phyloP scores from a whole-genome alignment of 2,329 filamentous ascomycete genomes.

The Fusarium ambrosium region DNA sequence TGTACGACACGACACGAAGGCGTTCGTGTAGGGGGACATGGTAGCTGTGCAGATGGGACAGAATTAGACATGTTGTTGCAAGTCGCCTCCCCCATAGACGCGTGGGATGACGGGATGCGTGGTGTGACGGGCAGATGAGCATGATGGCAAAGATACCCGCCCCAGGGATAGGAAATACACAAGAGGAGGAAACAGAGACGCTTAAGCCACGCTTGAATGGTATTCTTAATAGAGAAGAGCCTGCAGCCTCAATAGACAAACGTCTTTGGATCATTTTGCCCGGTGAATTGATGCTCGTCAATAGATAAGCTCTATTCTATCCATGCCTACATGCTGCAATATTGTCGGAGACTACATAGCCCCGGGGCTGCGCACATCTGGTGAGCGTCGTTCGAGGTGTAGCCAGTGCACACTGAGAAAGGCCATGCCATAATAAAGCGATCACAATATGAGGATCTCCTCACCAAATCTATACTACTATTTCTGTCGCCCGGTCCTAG shows the following conservation, averaged over 20 bases:
- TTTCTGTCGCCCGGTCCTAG: neutral
- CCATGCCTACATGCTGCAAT: too few species aligned
- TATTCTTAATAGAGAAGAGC: conserved; percentile 18
- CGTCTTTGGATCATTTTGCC: conserved; percentile 12
- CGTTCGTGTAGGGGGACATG: conserved; percentile 28
- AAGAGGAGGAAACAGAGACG: conserved; percentile 3
- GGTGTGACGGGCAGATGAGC: conserved; percentile 28
- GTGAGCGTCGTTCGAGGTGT: neutral
- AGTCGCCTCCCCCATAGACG: conserved; percentile 20
- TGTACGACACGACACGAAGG: conserved; percentile 18
- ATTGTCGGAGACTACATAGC: neutral
- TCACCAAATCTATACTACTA: neutral
- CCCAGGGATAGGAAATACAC: conserved; percentile 23
- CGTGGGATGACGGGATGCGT: conserved; percentile 20
- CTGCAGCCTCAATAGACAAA: conserved; percentile 26
- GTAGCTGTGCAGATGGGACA: conserved; percentile 9
- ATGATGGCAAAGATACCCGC: conserved; percentile 40
- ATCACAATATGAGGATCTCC: neutral
- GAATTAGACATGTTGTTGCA: conserved; percentile 17
- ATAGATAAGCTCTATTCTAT: too few species aligned
- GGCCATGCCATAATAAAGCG: neutral
- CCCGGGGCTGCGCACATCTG: neutral
- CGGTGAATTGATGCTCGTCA: neutral
- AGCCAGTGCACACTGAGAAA: neutral
- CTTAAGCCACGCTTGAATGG: conserved; percentile 20